Percentiles rank a stretch among this genome's conserved stretches.
These are phyloP conservation scores for Gnomoniopsis sp. DNA, from an alignment of 2,329 filamentous ascomycete genomes.

Conservation along the genomic window DNA sequence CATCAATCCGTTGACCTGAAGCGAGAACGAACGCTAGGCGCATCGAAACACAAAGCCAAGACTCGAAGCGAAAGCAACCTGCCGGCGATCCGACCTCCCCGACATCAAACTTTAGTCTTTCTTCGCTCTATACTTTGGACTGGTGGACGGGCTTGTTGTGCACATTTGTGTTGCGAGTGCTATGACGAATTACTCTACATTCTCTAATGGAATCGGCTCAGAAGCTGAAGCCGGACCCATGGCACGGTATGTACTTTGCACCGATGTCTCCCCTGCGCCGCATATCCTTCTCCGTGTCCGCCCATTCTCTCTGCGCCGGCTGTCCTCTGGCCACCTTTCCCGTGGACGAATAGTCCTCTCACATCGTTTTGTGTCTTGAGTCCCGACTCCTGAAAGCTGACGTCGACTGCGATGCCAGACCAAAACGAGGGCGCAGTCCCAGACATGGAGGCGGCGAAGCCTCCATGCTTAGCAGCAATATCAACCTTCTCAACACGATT, in stretches of 20 bases:
- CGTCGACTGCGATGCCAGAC: slow-evolving; percentile 31
- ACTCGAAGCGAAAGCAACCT: not conserved
- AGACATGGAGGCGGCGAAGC: slow-evolving; percentile 80
- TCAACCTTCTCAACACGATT: slow-evolving; percentile 97
- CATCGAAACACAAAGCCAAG: not conserved
- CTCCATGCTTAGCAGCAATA: slow-evolving; percentile 83
- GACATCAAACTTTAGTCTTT: not conserved
- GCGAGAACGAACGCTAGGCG: not conserved
- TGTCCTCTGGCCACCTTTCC: not conserved
- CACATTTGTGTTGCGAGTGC: slow-evolving; percentile 20
- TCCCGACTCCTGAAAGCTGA: slow-evolving; percentile 2
- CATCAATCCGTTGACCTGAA: not conserved
- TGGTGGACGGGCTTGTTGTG: not conserved
- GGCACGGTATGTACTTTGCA: slow-evolving; percentile 49
- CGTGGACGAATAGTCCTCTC: not conserved
- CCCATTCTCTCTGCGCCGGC: not conserved
- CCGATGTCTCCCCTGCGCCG: no score
- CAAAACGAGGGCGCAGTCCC: slow-evolving; percentile 57
- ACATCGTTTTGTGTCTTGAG: not conserved
- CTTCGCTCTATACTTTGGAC: not conserved
- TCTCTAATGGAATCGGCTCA: slow-evolving; percentile 45
- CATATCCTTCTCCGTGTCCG: not conserved
- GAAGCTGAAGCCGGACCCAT: slow-evolving; percentile 41
- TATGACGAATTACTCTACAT: slow-evolving; percentile 55
- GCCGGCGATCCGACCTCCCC: not conserved